These are phyloP conservation scores for Phymatotrichopsis omnivora DNA, from an alignment of 2,329 filamentous ascomycete species.

Conservation along the genomic window DNA sequence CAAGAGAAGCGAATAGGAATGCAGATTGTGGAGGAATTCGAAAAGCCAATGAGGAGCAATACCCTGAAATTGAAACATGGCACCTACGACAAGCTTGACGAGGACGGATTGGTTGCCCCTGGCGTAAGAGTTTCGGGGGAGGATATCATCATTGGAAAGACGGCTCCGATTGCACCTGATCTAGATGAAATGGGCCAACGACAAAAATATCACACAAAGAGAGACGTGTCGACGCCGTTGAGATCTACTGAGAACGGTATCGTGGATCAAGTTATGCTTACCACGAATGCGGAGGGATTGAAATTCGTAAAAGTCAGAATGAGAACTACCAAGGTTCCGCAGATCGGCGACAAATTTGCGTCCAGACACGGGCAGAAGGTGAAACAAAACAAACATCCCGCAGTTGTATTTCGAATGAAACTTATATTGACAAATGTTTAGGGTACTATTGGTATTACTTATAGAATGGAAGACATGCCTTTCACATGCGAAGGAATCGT, in stretches of 20 bases:
- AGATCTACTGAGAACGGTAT: slow-evolving; percentile 96
- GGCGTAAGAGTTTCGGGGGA: slow-evolving; percentile 93
- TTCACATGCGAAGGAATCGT: slow-evolving; percentile 86
- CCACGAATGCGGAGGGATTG: slow-evolving; percentile 86
- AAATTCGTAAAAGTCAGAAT: slow-evolving; percentile 97
- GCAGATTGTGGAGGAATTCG: slow-evolving; percentile 84
- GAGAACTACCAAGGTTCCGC: slow-evolving; percentile 91
- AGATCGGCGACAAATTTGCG: slow-evolving; percentile 98
- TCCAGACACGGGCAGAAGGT: slow-evolving; percentile 94
- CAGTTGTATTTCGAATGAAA: too few relatives aligned
- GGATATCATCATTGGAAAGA: slow-evolving; percentile 99
- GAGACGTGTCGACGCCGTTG: slow-evolving; percentile 89
- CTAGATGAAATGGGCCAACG: slow-evolving; percentile 88
- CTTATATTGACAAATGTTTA: slow-evolving; percentile 4
- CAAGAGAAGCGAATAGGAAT: slow-evolving; percentile 94
- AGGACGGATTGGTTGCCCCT: slow-evolving; percentile 88
- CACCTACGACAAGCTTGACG: slow-evolving; percentile 94
- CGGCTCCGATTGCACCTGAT: slow-evolving; percentile 84
- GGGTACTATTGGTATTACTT: slow-evolving; percentile 97
- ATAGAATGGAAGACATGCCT: slow-evolving; percentile 96
- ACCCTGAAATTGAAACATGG: slow-evolving; percentile 89
- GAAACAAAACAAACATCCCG: too few relatives aligned
- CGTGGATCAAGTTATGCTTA: slow-evolving; percentile 83
- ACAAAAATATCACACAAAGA: slow-evolving; percentile 79
- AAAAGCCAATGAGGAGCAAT: slow-evolving; percentile 82